phyloP scores from a whole-genome alignment of 2,329 filamentous ascomycete genomes.

The Ascochyta koolunga region DNA sequence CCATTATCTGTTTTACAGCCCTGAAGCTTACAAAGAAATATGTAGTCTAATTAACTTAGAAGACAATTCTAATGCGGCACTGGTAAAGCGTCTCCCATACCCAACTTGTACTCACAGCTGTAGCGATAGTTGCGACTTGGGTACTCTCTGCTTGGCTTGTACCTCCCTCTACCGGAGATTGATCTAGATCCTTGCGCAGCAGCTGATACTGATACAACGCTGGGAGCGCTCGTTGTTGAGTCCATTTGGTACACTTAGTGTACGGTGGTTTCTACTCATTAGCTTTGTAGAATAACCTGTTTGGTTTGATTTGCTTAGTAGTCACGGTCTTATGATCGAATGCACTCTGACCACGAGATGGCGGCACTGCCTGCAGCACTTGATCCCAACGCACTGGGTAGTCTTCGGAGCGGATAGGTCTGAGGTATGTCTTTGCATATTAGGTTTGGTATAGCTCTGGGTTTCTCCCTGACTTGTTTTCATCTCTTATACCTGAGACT shows the following conservation, averaged over 20 bases:
- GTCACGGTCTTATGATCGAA: constrained; percentile 4
- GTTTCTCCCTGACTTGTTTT: not conserved
- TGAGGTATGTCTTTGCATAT: constrained; percentile 3
- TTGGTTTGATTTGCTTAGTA: constrained; percentile 2
- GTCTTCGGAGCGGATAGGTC: constrained; percentile 6
- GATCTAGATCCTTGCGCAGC: constrained; percentile 1
- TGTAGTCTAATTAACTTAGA: too few species aligned
- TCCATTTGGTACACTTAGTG: constrained; percentile 3
- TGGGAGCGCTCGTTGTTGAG: constrained; percentile 3
- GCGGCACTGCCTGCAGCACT: constrained; percentile 3
- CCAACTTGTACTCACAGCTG: too few species aligned
- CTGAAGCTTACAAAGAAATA: too few species aligned
- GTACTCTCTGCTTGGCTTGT: too few species aligned
- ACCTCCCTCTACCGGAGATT: not conserved
- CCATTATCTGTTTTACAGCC: too few species aligned
- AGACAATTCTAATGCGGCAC: too few species aligned
- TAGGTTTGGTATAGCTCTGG: constrained; percentile 9
- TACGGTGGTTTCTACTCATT: constrained; percentile 1
- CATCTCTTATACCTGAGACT: not conserved
- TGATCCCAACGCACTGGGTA: constrained; percentile 3
- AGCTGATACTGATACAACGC: constrained; percentile 7
- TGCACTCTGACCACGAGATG: constrained; percentile 3
- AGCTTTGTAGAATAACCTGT: constrained; percentile 1
- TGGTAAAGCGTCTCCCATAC: too few species aligned
- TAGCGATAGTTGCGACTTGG: too few species aligned